phyloP scores from a whole-genome alignment of 495 filamentous ascomycete genomes.

The Aspergillus nanangensis region DNA sequence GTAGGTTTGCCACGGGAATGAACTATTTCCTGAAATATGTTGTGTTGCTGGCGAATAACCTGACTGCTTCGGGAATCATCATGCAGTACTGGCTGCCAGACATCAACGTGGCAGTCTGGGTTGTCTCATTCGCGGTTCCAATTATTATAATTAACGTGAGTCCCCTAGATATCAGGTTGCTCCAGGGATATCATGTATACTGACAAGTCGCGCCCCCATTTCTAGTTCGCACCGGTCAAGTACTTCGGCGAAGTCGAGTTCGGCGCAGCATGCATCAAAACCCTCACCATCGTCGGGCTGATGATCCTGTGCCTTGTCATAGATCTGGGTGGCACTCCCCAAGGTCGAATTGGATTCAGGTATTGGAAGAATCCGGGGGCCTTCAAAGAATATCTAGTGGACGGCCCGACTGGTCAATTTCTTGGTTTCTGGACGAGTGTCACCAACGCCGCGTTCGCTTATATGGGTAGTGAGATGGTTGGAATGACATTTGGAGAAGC shows the following conservation, averaged over 20 bases:
- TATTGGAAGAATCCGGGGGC: background rate
- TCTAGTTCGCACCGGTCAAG: background rate
- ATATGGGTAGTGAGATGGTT: slow-evolving; percentile 7
- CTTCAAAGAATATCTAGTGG: background rate
- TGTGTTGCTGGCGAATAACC: slow-evolving; percentile 1
- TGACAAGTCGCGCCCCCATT: too few species aligned
- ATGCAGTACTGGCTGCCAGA: slow-evolving; percentile 10
- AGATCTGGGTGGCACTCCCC: background rate
- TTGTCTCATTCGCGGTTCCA: background rate
- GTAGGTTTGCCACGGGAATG: slow-evolving; percentile 9
- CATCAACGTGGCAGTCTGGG: slow-evolving; percentile 7
- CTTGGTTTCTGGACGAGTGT: background rate
- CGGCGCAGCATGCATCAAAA: background rate
- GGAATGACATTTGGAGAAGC: slow-evolving; percentile 9
- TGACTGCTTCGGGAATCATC: slow-evolving; percentile 7
- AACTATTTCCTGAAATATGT: slow-evolving; percentile 12
- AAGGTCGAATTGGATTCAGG: background rate
- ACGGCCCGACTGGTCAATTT: background rate
- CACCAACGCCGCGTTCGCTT: slow-evolving; percentile 4
- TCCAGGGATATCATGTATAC: too few species aligned
- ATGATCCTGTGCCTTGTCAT: slow-evolving; percentile 6
- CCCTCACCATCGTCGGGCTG: background rate
- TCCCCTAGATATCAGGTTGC: background rate
- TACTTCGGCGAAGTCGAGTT: background rate
- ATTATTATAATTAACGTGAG: slow-evolving; percentile 6